phyloP scores from a whole-genome alignment of 192 early-diverging fungal species.

The Mortierella claussenii region DNA sequence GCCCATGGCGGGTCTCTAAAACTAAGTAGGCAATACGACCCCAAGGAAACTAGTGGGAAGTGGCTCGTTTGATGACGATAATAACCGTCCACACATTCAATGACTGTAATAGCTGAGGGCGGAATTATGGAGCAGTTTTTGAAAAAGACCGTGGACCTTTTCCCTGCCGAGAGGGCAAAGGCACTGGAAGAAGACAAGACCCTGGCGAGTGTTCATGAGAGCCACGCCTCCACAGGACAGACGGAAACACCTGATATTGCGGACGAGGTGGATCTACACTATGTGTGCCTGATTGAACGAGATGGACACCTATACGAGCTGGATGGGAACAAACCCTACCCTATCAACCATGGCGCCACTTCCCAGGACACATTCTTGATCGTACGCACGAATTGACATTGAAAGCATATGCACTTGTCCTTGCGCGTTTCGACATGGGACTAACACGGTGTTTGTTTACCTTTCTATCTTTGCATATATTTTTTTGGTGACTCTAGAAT shows the following conservation, averaged over 20 bases:
- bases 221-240: constrained; percentile 69
- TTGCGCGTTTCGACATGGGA: too few species aligned
- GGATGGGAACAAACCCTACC: constrained; percentile 84
- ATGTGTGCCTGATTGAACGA: constrained; percentile 82
- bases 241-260: constrained; percentile 79
- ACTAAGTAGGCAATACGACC: constrained; percentile 44
- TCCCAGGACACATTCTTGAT: constrained; percentile 62
- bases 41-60: too few species aligned
- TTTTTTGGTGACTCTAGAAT: constrained; percentile 42
- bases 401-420: too few species aligned
- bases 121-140: constrained; percentile 76
- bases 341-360: constrained; percentile 84
- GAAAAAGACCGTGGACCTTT: constrained; percentile 64
- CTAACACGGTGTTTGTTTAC: too few species aligned
- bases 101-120: constrained; percentile 51
- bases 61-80: too few species aligned
- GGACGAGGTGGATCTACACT: constrained; percentile 84
- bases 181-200: constrained; percentile 72
- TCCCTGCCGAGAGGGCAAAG: constrained; percentile 79
- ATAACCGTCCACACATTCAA: too few species aligned
- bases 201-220: constrained; percentile 66
- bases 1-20: constrained; percentile 55
- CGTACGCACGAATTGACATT: too few species aligned
- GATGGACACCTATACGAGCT: constrained; percentile 88
- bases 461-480: neutral